Base-by-base conservation (phyloP, 176 grass and related monocot genomes). In the Elymus sibiricus region DNA sequence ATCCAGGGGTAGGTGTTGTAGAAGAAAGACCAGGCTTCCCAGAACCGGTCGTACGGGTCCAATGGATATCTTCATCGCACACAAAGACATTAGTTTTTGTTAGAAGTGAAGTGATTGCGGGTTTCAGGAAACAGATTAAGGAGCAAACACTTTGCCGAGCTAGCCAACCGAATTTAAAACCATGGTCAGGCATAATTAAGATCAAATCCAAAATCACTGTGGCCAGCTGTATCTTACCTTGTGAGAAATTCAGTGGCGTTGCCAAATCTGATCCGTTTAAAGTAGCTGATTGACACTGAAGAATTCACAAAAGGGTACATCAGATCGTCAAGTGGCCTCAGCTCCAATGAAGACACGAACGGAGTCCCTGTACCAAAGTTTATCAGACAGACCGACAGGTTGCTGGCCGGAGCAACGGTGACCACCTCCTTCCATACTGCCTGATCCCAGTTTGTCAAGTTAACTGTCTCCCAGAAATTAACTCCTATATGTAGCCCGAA, bases 391-490 rank as follows among this genome's bases (percentile, higher is more conserved):
- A 87, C 81, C 0, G 74, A 88, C 6, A 73, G 1, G 5, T 3
- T 10, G 43, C 39, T 34, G 29, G 9, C 25, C 0, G 17, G 8
- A 56, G 86, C 34, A 37, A 83, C 19, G 0, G 31, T 69, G 62
- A 88, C 0, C 1, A 47, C 70, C 35, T 90, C 88, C 8, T 38
- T 82, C 49, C 6, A 35, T 1, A 31, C 0, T 0, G 11, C 29
- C 0, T 68, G 12, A 49, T 3, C 3, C 1, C 0, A 2, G 0
- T 65, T 38, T 68, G 83, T 67, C 31, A 85, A 7, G 73, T 85
- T 85, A 5, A 85, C 42, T 3, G 12, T 7, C 7, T n/a, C 47
- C 83, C 83, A 85, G 72, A 77, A 53, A 35, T 85, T 85, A 28
- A 77, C 72, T 0, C 60, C 72, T 1, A 85, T 85, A 26, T 85